A percentile compares a stretch with the other conserved stretches of the same genome.
Conservation (phyloP, 2,329 filamentous ascomycete genomes). For the Phaeophleospora eucalypticola region DNA sequence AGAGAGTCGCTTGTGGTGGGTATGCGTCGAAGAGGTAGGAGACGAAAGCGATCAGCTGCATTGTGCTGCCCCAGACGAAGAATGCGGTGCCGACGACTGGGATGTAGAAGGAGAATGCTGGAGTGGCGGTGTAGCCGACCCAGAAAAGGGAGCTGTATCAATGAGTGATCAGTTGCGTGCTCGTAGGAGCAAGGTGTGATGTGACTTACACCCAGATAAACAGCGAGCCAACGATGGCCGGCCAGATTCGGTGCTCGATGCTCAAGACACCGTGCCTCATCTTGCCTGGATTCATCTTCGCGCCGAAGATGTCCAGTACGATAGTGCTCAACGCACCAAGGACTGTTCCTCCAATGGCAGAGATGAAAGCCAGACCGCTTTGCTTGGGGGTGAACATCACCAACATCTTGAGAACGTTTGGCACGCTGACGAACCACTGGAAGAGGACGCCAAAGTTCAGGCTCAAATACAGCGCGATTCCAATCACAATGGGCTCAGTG, state of each 20-base stretch:
- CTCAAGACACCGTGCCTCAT: not conserved
- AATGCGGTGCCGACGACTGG: constrained; percentile 34
- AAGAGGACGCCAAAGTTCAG: constrained; percentile 31
- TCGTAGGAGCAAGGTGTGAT: too few relatives aligned
- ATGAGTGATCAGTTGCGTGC: too few relatives aligned
- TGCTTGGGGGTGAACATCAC: constrained; percentile 13
- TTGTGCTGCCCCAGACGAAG: constrained; percentile 33
- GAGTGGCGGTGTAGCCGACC: constrained; percentile 34
- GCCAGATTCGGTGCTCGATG: constrained; percentile 33
- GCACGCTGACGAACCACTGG: constrained; percentile 33
- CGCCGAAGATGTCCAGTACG: constrained; percentile 27
- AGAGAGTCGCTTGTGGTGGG: constrained; percentile 32
- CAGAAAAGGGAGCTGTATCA: constrained; percentile 34
- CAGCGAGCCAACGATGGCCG: constrained; percentile 35
- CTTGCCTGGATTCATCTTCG: constrained; percentile 4
- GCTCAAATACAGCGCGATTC: constrained; percentile 25
- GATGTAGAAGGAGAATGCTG: constrained; percentile 24
- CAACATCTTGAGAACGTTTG: constrained; percentile 24
- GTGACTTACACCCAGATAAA: too few relatives aligned
- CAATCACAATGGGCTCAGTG: constrained; percentile 29
- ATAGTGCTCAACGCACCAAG: constrained; percentile 28
- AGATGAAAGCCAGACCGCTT: constrained; percentile 33
- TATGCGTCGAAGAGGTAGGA: constrained; percentile 39
- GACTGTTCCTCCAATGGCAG: constrained; percentile 29
- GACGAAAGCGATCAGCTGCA: constrained; percentile 32